A percentile compares a stretch with the other conserved stretches of the same genome.
Conservation (phyloP, 1,139 yeast species). For the Suhomyces chickasaworum region DNA sequence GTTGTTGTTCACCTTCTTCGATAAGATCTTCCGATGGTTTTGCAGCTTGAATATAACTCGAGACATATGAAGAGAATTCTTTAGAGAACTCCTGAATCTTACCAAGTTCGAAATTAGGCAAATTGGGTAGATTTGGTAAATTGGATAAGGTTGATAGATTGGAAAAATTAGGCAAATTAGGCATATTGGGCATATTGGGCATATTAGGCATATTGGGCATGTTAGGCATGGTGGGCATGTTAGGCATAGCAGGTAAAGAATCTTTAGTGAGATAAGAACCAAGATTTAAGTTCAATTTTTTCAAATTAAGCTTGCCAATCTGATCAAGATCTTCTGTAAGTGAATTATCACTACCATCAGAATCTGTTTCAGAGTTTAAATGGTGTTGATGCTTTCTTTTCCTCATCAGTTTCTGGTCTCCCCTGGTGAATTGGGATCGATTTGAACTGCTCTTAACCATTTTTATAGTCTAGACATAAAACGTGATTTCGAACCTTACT, state of each 20-base stretch:
- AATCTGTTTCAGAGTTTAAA: background rate
- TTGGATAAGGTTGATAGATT: constrained; percentile 14
- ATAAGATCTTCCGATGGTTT: constrained; percentile 11
- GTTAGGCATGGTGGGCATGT: constrained; percentile 20
- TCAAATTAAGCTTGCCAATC: constrained; percentile 42
- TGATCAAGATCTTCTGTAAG: constrained; percentile 48
- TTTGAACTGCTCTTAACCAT: background rate
- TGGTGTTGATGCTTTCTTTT: constrained; percentile 4
- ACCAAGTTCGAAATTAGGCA: constrained; percentile 26
- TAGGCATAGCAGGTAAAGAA: constrained; percentile 13
- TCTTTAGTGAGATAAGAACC: constrained; percentile 20
- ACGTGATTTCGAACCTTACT: background rate
- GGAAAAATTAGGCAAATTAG: constrained; percentile 18
- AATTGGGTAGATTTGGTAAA: constrained; percentile 25
- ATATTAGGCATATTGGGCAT: constrained; percentile 21
- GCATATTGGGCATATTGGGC: constrained; percentile 12
- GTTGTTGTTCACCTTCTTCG: constrained; percentile 11
- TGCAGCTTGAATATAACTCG: constrained; percentile 26
- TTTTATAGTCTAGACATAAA: background rate
- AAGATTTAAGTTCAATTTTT: constrained; percentile 19
- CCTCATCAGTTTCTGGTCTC: constrained; percentile 1
- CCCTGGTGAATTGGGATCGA: background rate
- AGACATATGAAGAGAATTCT: constrained; percentile 34
- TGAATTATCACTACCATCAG: constrained; percentile 33
- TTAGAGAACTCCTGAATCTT: constrained; percentile 31